Conservation (phyloP, 1,139 yeast genomes). For the Pneumocystis jirovecii region DNA sequence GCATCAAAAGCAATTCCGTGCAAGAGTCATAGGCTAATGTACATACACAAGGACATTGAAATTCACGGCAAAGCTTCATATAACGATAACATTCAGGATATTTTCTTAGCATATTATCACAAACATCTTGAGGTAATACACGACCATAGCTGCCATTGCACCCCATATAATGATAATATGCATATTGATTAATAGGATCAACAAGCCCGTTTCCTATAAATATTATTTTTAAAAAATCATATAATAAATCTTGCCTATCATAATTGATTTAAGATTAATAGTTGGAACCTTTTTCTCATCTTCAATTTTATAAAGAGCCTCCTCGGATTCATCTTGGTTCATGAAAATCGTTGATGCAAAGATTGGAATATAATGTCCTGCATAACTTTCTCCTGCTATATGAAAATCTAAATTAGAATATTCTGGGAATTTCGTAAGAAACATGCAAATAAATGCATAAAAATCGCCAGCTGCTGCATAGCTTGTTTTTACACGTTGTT, state of each 20-base stretch:
- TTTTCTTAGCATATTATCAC: constrained; percentile 56
- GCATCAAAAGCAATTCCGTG: neutral
- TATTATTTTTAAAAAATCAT: neutral
- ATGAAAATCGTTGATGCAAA: neutral
- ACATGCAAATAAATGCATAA: constrained; percentile 76
- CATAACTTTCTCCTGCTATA: constrained; percentile 97
- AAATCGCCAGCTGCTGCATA: constrained; percentile 92
- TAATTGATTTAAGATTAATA: constrained; percentile 69
- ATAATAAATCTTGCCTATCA: neutral
- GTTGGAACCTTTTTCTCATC: no score
- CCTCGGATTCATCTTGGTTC: constrained; percentile 17
- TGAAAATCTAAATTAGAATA: constrained; percentile 63
- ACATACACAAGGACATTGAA: constrained; percentile 81
- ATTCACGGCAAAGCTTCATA: constrained; percentile 63
- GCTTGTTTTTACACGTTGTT: constrained; percentile 35
- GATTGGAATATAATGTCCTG: constrained; percentile 93
- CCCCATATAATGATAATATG: constrained; percentile 90
- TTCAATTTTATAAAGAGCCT: neutral
- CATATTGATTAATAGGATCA: constrained; percentile 79
- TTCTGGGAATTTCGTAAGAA: constrained; percentile 83
- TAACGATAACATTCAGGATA: constrained; percentile 71
- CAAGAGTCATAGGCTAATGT: constrained; percentile 59
- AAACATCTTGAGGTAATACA: constrained; percentile 63
- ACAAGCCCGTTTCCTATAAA: constrained; percentile 93
- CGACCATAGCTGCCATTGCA: constrained; percentile 46